These are phyloP conservation scores for Mycena galopus DNA, from an alignment of 768 basidiomycete genomes.

Conservation along the genomic window DNA sequence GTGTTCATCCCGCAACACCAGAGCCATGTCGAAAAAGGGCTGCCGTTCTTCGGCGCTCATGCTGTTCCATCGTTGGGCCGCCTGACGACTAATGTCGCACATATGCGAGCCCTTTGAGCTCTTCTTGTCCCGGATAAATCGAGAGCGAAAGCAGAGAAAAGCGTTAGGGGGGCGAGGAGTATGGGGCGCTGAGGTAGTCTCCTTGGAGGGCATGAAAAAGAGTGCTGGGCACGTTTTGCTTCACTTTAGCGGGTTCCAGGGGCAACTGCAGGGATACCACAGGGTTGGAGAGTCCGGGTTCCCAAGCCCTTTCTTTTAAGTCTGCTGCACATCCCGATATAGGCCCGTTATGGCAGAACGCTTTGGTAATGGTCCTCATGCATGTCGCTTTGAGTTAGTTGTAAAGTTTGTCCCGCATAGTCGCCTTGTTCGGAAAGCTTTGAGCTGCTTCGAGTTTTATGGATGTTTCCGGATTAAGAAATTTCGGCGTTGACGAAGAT, in stretches of 20 bases:
- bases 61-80: slow-evolving; percentile 8
- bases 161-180: slow-evolving; percentile 28
- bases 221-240: no score
- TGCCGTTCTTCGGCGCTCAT: slow-evolving; percentile 17
- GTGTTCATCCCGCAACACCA: slow-evolving; percentile 8
- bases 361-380: slow-evolving; percentile 23
- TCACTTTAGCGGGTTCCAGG: background rate
- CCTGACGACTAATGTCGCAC: slow-evolving; percentile 11
- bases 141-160: slow-evolving; percentile 27
- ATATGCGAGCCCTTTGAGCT: background rate
- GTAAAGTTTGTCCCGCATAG: background rate
- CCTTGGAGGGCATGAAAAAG: slow-evolving; percentile 5
- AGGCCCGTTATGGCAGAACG: background rate
- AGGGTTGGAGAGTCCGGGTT: background rate
- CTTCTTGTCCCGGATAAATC: slow-evolving; percentile 5
- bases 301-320: slow-evolving; percentile 14
- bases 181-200: background rate
- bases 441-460: background rate
- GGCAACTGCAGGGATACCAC: background rate
- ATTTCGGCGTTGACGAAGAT: background rate
- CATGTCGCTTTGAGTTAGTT: slow-evolving; percentile 27
- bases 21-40: slow-evolving; percentile 12
- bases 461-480: slow-evolving; percentile 1
- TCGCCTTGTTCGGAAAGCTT: slow-evolving; percentile 1
- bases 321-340: background rate